These are phyloP conservation scores for Fragaria vesca DNA, from an alignment of 306 rosid species.

Conservation along the genomic window DNA sequence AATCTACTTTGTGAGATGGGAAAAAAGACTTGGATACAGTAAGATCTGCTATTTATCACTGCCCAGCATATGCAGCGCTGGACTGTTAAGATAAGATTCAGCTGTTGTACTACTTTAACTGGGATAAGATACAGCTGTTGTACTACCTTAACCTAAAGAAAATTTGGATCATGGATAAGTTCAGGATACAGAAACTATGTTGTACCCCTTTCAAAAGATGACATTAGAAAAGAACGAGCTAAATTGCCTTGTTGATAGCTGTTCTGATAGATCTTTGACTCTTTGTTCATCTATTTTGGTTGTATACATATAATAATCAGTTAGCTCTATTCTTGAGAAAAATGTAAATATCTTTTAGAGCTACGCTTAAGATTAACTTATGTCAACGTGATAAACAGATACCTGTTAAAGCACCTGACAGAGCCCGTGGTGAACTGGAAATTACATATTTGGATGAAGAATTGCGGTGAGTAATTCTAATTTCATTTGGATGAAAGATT, in stretches of 20 bases:
- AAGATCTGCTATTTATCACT: background rate
- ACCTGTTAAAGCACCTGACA: slow-evolving; percentile 87
- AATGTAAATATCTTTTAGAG: background rate
- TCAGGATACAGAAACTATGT: background rate
- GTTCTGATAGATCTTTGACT: background rate
- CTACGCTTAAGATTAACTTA: background rate
- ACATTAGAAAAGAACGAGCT: background rate
- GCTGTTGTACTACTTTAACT: no score
- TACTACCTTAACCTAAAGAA: background rate
- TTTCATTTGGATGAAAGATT: slow-evolving; percentile 4
- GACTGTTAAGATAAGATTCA: no score
- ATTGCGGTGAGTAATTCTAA: slow-evolving; percentile 56
- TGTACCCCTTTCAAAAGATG: background rate
- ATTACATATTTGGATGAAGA: slow-evolving; percentile 87
- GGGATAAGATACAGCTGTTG: no score
- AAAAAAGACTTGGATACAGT: background rate
- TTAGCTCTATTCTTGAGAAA: background rate
- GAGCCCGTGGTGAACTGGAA: slow-evolving; percentile 87
- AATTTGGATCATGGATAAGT: background rate
- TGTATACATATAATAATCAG: background rate
- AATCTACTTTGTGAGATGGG: background rate
- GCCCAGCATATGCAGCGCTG: background rate
- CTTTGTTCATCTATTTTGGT: background rate
- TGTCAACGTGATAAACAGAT: slow-evolving; percentile 46
- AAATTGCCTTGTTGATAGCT: background rate